Evolutionary conservation across 106 monocot genomes (phyloP).

Genomic region (Acorus calamus): DNA sequence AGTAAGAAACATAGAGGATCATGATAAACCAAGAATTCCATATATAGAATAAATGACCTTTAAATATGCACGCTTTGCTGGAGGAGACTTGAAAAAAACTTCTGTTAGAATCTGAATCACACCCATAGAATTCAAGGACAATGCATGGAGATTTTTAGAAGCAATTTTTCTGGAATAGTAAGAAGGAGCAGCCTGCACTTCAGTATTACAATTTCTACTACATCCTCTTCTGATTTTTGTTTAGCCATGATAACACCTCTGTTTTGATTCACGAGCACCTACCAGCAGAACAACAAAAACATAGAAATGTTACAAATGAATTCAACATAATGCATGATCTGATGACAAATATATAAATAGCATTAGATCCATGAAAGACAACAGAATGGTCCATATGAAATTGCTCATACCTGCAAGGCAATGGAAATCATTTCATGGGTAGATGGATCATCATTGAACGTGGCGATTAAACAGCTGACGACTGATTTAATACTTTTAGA

Average conservation of each 20-base stretch:
- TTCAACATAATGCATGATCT: not conserved
- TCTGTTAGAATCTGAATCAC: constrained; percentile 40
- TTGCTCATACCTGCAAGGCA: constrained; percentile 51
- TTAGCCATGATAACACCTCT: constrained; percentile 17
- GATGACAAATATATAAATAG: too few relatives aligned
- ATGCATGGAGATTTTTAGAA: constrained; percentile 43
- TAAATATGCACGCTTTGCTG: constrained; percentile 39
- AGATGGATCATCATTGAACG: constrained; percentile 43
- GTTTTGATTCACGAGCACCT: constrained; percentile 72
- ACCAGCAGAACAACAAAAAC: constrained; percentile 2
- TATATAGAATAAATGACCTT: constrained; percentile 36
- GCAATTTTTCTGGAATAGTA: constrained; percentile 44
- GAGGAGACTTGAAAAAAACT: constrained; percentile 49
- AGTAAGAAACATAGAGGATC: too few relatives aligned
- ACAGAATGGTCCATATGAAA: not conserved
- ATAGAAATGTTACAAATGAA: not conserved
- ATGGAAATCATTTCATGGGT: constrained; percentile 39
- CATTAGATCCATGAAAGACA: not conserved
- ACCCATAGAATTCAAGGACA: constrained; percentile 47
- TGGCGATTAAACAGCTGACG: constrained; percentile 26
- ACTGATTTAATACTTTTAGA: constrained; percentile 41
- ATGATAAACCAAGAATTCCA: not conserved
- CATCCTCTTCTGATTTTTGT: constrained; percentile 13
- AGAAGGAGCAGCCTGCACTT: constrained; percentile 1
- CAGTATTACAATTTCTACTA: constrained; percentile 6